These are phyloP conservation scores for Pelagophyceae sp. DNA, from an alignment of 352 stramenopile genomes.

Conservation along the genomic window DNA sequence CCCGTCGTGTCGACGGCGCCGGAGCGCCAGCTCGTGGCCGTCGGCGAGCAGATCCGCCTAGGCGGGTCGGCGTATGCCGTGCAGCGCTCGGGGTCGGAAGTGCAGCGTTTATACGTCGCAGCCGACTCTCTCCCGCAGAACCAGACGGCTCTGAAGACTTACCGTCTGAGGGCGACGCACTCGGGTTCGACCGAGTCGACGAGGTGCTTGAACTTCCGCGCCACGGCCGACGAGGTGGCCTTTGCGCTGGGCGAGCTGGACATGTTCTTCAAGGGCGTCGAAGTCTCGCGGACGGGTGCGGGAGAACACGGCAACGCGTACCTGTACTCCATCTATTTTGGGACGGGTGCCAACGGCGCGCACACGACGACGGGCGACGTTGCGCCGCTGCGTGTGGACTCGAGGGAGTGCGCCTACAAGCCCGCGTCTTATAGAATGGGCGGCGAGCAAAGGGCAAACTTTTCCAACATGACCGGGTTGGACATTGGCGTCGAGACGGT, in stretches of 20 bases:
- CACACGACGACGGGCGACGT: background rate
- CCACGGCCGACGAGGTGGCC: background rate
- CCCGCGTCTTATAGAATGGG: too few relatives aligned
- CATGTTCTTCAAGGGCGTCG: conserved; percentile 36
- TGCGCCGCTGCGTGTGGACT: background rate
- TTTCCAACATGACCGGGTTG: conserved; percentile 6
- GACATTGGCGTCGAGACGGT: conserved; percentile 14
- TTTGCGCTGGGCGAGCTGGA: background rate
- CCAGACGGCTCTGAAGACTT: background rate
- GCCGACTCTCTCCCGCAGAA: conserved; percentile 11
- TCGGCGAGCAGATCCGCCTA: conserved; percentile 72
- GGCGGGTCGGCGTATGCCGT: conserved; percentile 72
- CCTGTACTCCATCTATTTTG: conserved; percentile 18
- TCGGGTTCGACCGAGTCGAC: conserved; percentile 11
- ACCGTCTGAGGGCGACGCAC: conserved; percentile 15
- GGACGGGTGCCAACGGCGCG: background rate
- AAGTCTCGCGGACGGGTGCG: conserved; percentile 44
- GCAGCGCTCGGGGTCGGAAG: conserved; percentile 69
- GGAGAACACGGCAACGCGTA: conserved; percentile 14
- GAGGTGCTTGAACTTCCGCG: background rate
- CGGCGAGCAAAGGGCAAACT: background rate
- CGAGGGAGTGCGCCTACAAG: background rate
- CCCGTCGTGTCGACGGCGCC: conserved; percentile 26
- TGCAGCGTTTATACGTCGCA: conserved; percentile 50
- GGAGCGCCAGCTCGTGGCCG: conserved; percentile 42